These are phyloP conservation scores for Chaetoscypha palmicola DNA, from an alignment of 2,329 filamentous ascomycete species.

Conservation along the genomic window DNA sequence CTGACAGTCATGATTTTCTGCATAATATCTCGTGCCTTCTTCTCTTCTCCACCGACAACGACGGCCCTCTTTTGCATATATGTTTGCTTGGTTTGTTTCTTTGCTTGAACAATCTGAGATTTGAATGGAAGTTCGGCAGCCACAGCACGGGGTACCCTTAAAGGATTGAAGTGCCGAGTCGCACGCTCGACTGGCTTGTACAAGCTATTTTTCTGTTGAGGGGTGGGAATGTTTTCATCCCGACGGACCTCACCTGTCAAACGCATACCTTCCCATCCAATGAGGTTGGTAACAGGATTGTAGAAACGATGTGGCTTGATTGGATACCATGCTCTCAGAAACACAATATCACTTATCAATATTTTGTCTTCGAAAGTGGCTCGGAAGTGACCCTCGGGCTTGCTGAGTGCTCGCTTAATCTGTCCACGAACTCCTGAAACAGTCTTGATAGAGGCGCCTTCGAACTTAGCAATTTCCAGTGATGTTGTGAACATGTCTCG, in stretches of 20 bases:
- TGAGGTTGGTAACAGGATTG: conserved; percentile 88
- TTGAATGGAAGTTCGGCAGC: conserved; percentile 86
- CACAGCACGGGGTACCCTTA: conserved; percentile 66
- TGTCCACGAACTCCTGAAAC: conserved; percentile 93
- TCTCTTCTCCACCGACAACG: conserved; percentile 79
- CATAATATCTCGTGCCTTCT: conserved; percentile 79
- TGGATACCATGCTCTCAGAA: conserved; percentile 93
- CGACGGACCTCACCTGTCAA: conserved; percentile 86
- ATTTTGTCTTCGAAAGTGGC: conserved; percentile 99
- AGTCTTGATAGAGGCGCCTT: conserved; percentile 90
- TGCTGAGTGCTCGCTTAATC: conserved; percentile 90
- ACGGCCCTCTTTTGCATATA: conserved; percentile 96
- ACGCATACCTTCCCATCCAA: conserved; percentile 89
- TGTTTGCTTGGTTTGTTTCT: conserved; percentile 70
- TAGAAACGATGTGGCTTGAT: conserved; percentile 94
- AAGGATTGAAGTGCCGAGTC: conserved; percentile 68
- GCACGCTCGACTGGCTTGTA: conserved; percentile 66
- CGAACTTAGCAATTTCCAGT: conserved; percentile 96
- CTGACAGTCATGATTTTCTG: conserved; percentile 86
- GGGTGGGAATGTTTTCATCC: conserved; percentile 67
- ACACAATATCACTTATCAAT: conserved; percentile 91
- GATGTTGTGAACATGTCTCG: conserved; percentile 95
- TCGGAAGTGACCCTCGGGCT: conserved; percentile 91
- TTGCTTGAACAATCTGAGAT: conserved; percentile 78
- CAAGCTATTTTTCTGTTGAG: conserved; percentile 73